Conservation (phyloP, 2,329 filamentous ascomycete genomes). For the Aspergillus sp. region DNA sequence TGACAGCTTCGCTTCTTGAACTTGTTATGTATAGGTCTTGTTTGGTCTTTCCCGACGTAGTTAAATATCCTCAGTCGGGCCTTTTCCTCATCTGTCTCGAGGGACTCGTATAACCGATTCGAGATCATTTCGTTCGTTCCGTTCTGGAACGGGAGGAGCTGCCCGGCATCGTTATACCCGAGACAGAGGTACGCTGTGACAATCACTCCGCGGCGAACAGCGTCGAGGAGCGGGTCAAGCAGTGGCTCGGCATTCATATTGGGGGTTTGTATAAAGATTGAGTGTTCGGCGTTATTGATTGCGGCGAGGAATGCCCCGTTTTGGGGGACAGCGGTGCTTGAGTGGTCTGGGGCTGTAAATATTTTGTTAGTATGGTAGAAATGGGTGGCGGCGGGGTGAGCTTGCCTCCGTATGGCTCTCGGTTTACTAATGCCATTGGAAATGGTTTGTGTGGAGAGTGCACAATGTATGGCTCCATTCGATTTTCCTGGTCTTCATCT, state of each 20-base stretch:
- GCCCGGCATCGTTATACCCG: conserved; percentile 76
- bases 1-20: conserved; percentile 70
- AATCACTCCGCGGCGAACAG: conserved; percentile 65
- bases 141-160: conserved; percentile 72
- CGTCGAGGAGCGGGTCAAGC: conserved; percentile 61
- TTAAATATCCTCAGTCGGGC: conserved; percentile 61
- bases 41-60: conserved; percentile 75
- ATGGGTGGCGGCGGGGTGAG: background rate
- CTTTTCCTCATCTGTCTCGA: conserved; percentile 54
- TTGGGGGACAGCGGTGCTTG: conserved; percentile 65
- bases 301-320: conserved; percentile 74
- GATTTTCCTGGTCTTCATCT: conserved; percentile 51
- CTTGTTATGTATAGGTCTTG: conserved; percentile 63
- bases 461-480: conserved; percentile 67
- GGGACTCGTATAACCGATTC: conserved; percentile 56
- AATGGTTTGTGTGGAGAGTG: conserved; percentile 56
- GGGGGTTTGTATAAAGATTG: conserved; percentile 76
- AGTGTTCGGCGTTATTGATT: conserved; percentile 61
- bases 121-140: conserved; percentile 74
- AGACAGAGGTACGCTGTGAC: conserved; percentile 72
- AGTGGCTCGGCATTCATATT: conserved; percentile 72
- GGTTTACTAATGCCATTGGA: conserved; percentile 71
- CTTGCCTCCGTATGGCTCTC: conserved; percentile 62
- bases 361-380: background rate
- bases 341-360: conserved; percentile 54